These are phyloP conservation scores for Aurantiochytrium sp. DNA, from an alignment of 108 stramenopile species.

Conservation along the genomic window DNA sequence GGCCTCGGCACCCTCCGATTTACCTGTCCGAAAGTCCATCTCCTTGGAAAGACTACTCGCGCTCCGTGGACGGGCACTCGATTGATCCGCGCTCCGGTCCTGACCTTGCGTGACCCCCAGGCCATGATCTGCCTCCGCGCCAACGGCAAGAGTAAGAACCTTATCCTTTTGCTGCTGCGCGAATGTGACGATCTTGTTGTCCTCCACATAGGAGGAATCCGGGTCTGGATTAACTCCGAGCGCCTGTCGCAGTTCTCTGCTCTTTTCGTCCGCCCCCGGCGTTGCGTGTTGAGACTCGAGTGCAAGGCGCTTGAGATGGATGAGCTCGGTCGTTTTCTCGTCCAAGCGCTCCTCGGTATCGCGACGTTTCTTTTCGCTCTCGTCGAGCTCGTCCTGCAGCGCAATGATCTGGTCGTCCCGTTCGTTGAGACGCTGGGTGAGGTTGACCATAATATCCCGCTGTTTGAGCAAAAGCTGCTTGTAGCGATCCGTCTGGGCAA, in stretches of 20 bases:
- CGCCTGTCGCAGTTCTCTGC: neutral
- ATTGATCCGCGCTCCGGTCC: too few species aligned
- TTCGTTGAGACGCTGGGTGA: conserved; percentile 61
- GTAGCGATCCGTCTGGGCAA: conserved; percentile 59
- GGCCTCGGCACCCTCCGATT: neutral
- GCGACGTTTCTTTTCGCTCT: conserved; percentile 49
- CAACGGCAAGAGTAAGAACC: too few species aligned
- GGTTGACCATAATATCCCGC: conserved; percentile 64
- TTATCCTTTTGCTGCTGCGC: too few species aligned
- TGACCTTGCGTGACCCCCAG: too few species aligned
- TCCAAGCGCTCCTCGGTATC: conserved; percentile 56
- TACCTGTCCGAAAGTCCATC: too few species aligned
- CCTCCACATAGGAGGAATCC: neutral
- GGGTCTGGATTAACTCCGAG: neutral
- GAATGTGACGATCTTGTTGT: too few species aligned
- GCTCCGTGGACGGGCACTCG: too few species aligned
- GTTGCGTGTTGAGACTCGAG: conserved; percentile 24
- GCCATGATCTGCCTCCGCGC: too few species aligned
- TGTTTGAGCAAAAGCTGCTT: conserved; percentile 61
- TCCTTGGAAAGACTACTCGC: too few species aligned
- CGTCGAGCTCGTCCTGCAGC: conserved; percentile 63
- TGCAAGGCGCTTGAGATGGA: conserved; percentile 48
- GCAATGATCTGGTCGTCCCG: conserved; percentile 55
- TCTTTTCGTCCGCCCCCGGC: neutral
- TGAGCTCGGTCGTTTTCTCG: conserved; percentile 50